Conservation (phyloP, 2,329 filamentous ascomycete species). For the Pseudocercospora pini-densiflorae region DNA sequence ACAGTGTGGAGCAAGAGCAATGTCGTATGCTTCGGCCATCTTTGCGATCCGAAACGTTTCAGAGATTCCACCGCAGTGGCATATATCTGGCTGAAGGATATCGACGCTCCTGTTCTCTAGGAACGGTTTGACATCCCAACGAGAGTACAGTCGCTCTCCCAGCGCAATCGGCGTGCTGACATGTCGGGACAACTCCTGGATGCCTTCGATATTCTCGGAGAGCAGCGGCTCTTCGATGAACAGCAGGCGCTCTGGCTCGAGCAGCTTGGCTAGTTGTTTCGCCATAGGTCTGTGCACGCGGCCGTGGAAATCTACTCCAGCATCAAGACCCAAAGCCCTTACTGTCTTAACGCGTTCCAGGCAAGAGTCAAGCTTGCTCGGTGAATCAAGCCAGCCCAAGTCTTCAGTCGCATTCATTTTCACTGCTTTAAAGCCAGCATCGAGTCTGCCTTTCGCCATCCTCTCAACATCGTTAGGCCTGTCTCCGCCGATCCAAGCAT, state of each 20-base stretch:
- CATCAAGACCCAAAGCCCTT: slow-evolving; percentile 71
- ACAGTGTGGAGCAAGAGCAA: slow-evolving; percentile 72
- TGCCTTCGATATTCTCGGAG: slow-evolving; percentile 69
- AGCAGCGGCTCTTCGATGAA: slow-evolving; percentile 78
- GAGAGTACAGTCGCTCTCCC: slow-evolving; percentile 71
- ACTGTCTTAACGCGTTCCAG: slow-evolving; percentile 72
- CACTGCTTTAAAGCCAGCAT: slow-evolving; percentile 67
- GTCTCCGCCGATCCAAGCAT: slow-evolving; percentile 80
- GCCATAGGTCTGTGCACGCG: slow-evolving; percentile 79
- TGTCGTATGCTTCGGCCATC: slow-evolving; percentile 74
- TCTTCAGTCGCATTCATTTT: slow-evolving; percentile 85
- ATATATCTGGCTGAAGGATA: slow-evolving; percentile 74
- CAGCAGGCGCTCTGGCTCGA: slow-evolving; percentile 70
- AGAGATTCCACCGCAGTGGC: slow-evolving; percentile 70
- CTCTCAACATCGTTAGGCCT: slow-evolving; percentile 67
- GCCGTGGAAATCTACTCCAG: slow-evolving; percentile 78
- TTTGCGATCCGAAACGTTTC: slow-evolving; percentile 71
- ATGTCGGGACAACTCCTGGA: slow-evolving; percentile 62
- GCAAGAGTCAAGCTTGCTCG: slow-evolving; percentile 63
- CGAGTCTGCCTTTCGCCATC: slow-evolving; percentile 54
- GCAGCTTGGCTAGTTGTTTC: slow-evolving; percentile 69
- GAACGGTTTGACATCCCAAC: slow-evolving; percentile 76
- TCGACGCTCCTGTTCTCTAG: slow-evolving; percentile 71
- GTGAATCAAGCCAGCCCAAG: slow-evolving; percentile 75
- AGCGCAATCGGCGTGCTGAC: slow-evolving; percentile 68